Conservation (phyloP, 169 alveolate genomes). For the Plasmodium reichenowi region DNA sequence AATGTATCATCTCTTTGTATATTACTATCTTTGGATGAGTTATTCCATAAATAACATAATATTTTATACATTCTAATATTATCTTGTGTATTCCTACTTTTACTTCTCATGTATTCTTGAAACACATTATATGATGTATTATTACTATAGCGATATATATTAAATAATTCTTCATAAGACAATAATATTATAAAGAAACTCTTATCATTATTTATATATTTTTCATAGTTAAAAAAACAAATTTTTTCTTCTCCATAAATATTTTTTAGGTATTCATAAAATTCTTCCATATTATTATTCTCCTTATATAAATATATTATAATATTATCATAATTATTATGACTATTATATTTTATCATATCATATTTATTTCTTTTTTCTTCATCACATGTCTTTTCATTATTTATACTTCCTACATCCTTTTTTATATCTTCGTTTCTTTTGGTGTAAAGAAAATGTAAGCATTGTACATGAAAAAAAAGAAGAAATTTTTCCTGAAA, state of each 20-base stretch:
- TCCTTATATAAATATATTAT: conserved; percentile 32
- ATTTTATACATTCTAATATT: conserved; percentile 6
- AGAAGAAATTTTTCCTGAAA: conserved; percentile 13
- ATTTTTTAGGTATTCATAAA: conserved; percentile 39
- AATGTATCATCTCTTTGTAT: background rate
- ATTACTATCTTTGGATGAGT: background rate
- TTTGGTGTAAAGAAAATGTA: conserved; percentile 15
- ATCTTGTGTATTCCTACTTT: background rate
- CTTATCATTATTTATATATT: conserved; percentile 54
- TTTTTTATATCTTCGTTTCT: background rate
- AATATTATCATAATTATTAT: conserved; percentile 3
- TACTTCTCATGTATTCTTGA: conserved; percentile 18
- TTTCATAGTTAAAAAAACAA: conserved; percentile 51
- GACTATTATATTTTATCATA: background rate
- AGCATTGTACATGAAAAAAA: conserved; percentile 55
- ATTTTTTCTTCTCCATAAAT: conserved; percentile 16
- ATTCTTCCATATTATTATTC: conserved; percentile 32
- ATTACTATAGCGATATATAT: conserved; percentile 1
- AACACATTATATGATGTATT: background rate
- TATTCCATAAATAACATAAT: background rate
- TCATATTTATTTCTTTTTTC: background rate
- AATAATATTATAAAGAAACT: conserved; percentile 28
- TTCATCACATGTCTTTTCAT: background rate
- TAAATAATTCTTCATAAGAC: conserved; percentile 57
- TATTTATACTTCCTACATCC: background rate